phyloP scores from a whole-genome alignment of 345 rosid species.

The Eucalyptus virginea region DNA sequence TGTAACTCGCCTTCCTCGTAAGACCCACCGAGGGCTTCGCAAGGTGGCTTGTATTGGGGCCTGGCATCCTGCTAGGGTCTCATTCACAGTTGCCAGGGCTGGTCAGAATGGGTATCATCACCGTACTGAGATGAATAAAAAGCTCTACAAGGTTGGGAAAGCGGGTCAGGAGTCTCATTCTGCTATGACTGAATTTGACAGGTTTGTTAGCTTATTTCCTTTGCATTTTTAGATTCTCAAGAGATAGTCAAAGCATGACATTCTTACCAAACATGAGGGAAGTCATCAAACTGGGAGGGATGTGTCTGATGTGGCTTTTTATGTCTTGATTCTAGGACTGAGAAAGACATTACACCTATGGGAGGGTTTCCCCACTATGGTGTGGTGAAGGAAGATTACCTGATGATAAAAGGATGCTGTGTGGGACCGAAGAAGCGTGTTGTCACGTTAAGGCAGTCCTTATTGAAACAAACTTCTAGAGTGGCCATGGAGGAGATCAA shows the following conservation, averaged over 20 bases:
- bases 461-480: constrained; percentile 67
- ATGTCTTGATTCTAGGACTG: constrained; percentile 25
- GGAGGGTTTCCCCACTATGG: constrained; percentile 96
- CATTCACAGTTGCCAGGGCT: constrained; percentile 93
- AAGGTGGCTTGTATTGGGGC: constrained; percentile 97
- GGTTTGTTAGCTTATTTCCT: constrained; percentile 15
- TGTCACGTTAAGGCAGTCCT: constrained; percentile 69
- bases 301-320: background rate
- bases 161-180: constrained; percentile 61
- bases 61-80: constrained; percentile 99
- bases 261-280: background rate
- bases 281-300: background rate
- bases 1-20: constrained; percentile 87
- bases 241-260: background rate
- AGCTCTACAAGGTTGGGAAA: constrained; percentile 75
- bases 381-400: constrained; percentile 67
- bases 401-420: constrained; percentile 83
- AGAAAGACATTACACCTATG: constrained; percentile 83
- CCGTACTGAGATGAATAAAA: constrained; percentile 92
- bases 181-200: constrained; percentile 75
- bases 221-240: background rate
- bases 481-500: constrained; percentile 63
- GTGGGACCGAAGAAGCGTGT: constrained; percentile 93
- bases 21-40: constrained; percentile 93
- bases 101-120: constrained; percentile 95